Evolutionary conservation across 75 land plant genomes (phyloP), one percentile per base, ranked within the genome.

Genomic region (Sequoiadendron giganteum): DNA sequence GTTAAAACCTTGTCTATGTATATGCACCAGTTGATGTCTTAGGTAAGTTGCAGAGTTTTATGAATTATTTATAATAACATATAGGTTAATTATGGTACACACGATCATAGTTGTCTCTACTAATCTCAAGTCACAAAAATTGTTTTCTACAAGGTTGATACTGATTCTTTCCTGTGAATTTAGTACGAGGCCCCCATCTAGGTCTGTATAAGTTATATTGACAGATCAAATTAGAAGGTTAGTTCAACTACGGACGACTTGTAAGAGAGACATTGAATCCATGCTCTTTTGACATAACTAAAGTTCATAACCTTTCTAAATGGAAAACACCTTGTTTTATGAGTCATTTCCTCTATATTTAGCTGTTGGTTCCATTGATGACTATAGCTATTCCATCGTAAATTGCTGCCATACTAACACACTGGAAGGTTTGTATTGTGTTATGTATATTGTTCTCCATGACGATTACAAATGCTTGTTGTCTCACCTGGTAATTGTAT

Each of bases 351-450:
- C 2, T n/a, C 19, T 61, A 52, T 43, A 58, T 32, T 85, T 84
- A 19, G 10, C 10, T 34, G 45, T 38, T 84, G 54, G 2, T 16
- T 43, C 47, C 2, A 4, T 45, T 45, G 47, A 78, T 88, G 68
- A 34, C 36, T 36, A 48, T 56, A 36, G 11, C 25, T 49, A 49
- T n/a, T 28, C 21, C 38, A 28, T 86, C 3, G 5, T 88, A 76
- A 78, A 73, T 89, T 16, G 52, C 79, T n/a, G 13, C 61, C 61
- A 56, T 56, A 42, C 25, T 42, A 54, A 86, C n/a, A 30, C 25
- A 34, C 56, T 58, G 9, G 88, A 84, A 39, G 86, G 11, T n/a
- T 14, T 84, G 28, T 83, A n/a, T n/a, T n/a, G n/a, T n/a, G n/a
- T n/a, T n/a, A n/a, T n/a, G n/a, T n/a, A n/a, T n/a, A n/a, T n/a